phyloP scores from a whole-genome alignment of 345 rosid genomes.

The Firmiana major region DNA sequence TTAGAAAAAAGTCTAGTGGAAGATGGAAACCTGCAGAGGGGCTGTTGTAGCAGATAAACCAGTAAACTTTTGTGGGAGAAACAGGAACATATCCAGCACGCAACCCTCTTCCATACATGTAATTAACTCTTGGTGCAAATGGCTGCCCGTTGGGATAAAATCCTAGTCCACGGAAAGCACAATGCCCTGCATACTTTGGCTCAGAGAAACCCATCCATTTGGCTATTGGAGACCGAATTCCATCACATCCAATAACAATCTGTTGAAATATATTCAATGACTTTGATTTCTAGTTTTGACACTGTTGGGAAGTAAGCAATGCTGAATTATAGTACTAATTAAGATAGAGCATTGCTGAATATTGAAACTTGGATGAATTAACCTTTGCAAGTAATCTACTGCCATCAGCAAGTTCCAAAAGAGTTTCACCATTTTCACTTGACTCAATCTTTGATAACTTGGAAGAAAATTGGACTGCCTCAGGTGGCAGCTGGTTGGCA shows the following conservation, averaged over 20 bases:
- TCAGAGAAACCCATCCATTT: conserved; percentile 91
- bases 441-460: conserved; percentile 49
- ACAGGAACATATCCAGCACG: conserved; percentile 88
- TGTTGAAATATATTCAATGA: conserved; percentile 26
- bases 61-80: conserved; percentile 73
- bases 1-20: background rate
- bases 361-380: background rate
- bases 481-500: conserved; percentile 62
- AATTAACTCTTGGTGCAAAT: conserved; percentile 56
- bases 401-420: conserved; percentile 63
- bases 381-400: conserved; percentile 62
- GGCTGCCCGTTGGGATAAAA: conserved; percentile 67
- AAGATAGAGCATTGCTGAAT: background rate
- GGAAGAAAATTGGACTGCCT: conserved; percentile 63
- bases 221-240: conserved; percentile 69
- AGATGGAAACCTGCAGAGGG: conserved; percentile 56
- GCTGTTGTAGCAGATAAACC: conserved; percentile 91
- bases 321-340: background rate
- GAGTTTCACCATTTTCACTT: conserved; percentile 40
- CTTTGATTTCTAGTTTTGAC: too few species aligned
- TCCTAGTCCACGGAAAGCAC: conserved; percentile 78
- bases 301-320: background rate
- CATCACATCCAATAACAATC: conserved; percentile 92
- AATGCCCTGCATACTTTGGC: conserved; percentile 73
- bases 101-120: conserved; percentile 75